Percentiles rank a stretch among this genome's conserved stretches.
These are phyloP conservation scores for Paramecium bursaria DNA, from an alignment of 73 alveolate species.

Conservation along the genomic window DNA sequence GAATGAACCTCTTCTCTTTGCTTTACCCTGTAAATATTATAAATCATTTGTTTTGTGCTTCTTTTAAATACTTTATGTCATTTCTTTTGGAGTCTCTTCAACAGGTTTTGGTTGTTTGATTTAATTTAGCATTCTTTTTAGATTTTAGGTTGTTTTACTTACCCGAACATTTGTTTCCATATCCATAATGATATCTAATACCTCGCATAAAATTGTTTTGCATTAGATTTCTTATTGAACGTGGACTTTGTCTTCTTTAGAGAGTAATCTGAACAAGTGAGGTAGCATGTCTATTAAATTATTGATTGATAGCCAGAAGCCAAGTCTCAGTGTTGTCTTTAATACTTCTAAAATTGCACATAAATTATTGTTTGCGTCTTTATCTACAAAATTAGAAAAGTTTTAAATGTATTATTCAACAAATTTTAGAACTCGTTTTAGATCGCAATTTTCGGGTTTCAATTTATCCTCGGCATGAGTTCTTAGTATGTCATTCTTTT, in stretches of 20 bases:
- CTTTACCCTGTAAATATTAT: no score
- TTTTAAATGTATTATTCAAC: neutral
- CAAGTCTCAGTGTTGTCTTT: constrained; percentile 20
- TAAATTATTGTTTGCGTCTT: neutral
- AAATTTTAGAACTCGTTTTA: constrained; percentile 13
- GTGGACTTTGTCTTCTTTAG: neutral
- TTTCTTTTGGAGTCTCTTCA: no score
- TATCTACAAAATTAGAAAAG: neutral
- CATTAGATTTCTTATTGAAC: constrained; percentile 24
- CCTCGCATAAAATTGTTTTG: constrained; percentile 10
- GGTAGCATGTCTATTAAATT: neutral
- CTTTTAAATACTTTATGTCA: no score
- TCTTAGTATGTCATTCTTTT: neutral
- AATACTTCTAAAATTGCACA: neutral
- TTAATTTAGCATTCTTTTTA: no score
- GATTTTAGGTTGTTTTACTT: constrained; percentile 41
- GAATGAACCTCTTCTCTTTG: no score
- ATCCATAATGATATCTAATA: constrained; percentile 25
- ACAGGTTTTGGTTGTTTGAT: no score
- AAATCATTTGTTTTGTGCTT: no score
- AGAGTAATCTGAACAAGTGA: neutral
- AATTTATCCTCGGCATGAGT: neutral
- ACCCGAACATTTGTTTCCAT: constrained; percentile 62
- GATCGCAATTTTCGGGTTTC: neutral
- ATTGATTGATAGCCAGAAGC: constrained; percentile 2